Evolutionary conservation across 2,329 filamentous ascomycete genomes (phyloP), one percentile per base, ranked within the genome.

Genomic region (Aplosporella prunicola): DNA sequence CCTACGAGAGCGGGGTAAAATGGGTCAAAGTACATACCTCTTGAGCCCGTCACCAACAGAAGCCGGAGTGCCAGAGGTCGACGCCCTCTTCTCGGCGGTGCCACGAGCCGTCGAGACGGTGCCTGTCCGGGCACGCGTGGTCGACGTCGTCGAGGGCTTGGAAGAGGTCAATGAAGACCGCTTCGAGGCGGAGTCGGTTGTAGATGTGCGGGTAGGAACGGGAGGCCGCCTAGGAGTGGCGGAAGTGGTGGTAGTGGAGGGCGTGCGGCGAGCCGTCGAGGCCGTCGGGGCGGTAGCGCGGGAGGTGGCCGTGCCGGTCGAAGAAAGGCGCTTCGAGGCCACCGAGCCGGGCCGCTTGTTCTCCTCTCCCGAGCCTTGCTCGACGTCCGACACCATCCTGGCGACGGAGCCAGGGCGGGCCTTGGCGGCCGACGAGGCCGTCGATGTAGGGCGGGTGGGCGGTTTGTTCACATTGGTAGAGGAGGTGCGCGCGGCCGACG

Each of bases 401-500:
- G n/a, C n/a, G n/a, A n/a, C n/a, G n/a, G n/a, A n/a, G n/a, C n/a
- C n/a, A n/a, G n/a, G n/a, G 18, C 30, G 23, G 2, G 37, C n/a
- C n/a, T n/a, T 20, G 11, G 37, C 32, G 6, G 28, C 6, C 11
- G 31, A 20, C n/a, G 37, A 33, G 10, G 30, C 23, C n/a, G 30
- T 16, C 9, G 31, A 23, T 10, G 23, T 15, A 14, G 37, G 37
- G 11, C 37, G 37, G 4, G 37, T 34, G 17, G 37, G 37, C 9
- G 37, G 37, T 31, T 39, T 39, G 24, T 22, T 29, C 16, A 25
- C 29, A 31, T 24, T 23, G 37, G 23, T 23, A 31, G 37, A 33
- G 4, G 37, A 34, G 3, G 37, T 39, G 15, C 37, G 37, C 11
- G 37, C 15, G 10, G 31, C 30, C 10, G 37, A 39, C 14, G 37